phyloP scores from a whole-genome alignment of 495 filamentous ascomycete genomes.

The Terfezia claveryi region DNA sequence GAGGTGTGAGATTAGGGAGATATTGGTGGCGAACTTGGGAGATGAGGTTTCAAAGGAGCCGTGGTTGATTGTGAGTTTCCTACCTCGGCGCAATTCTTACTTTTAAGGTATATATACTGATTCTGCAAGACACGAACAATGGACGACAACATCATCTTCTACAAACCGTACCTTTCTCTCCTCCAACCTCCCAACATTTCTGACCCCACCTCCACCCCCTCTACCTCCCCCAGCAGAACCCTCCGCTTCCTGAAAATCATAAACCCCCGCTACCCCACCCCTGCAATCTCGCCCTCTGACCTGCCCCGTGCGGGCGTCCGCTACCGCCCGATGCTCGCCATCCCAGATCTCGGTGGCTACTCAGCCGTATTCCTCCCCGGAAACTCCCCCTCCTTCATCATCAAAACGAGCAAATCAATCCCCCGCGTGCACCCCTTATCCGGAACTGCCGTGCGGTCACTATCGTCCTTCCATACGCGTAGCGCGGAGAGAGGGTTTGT shows the following conservation, averaged over 20 bases:
- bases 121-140: constrained; percentile 23
- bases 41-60: constrained; percentile 45
- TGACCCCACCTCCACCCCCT: too few relatives aligned
- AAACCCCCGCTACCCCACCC: constrained; percentile 33
- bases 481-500: constrained; percentile 63
- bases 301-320: constrained; percentile 23
- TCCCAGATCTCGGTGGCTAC: constrained; percentile 49
- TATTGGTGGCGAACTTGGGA: constrained; percentile 65
- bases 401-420: constrained; percentile 50
- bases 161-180: constrained; percentile 44
- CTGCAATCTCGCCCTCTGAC: constrained; percentile 5
- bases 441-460: constrained; percentile 36
- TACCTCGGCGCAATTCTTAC: constrained; percentile 20
- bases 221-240: too few relatives aligned
- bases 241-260: constrained; percentile 58
- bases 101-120: too few relatives aligned
- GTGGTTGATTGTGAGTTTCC: constrained; percentile 49
- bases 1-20: constrained; percentile 50
- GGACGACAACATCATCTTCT: constrained; percentile 66
- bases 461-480: constrained; percentile 49
- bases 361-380: constrained; percentile 65
- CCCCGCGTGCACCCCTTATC: constrained; percentile 54
- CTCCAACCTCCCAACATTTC: neutral
- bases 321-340: constrained; percentile 34
- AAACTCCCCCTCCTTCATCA: constrained; percentile 48